Base-by-base conservation (phyloP, 495 filamentous ascomycete species). In the Lasiosphaeris hirsuta region DNA sequence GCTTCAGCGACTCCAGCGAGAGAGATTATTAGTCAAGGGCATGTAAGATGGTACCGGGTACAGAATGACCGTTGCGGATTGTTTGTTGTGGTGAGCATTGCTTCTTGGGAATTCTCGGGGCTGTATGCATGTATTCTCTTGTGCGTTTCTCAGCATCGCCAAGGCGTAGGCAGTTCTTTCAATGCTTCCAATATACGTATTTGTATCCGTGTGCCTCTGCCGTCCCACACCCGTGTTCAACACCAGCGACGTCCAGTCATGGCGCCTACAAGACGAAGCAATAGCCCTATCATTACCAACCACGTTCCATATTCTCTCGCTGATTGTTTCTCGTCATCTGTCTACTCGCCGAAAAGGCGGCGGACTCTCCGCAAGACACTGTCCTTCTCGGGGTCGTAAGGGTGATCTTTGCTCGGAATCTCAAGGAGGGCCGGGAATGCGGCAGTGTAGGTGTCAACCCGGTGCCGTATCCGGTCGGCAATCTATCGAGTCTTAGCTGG, bases 351-450 rank as follows among this genome's bases (percentile, higher is more conserved):
- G 82, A 96, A 96, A 56, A 97, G 71, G 60, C 92, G 85, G 65
- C 89, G 82, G 53, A 97, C 95, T 64, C 94, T 83, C 71, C 90
- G 89, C 72, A 97, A 68, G 37, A 99, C 94, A 69, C 92, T 97
- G 73, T 99, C 94, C 78, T 99, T 99, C 76, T 99, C 94, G 0
- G 94, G 94, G 63, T 99, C 95, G 65, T 97, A 99, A 7, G 94
- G 94, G 66, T 99, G 94, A 69, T 99, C 94, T 79, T 99, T 99
- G 77, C 91, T 96, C 33, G 95, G 95, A 55, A 97, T 97, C 75
- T 99, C 95, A 57, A 99, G 85, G 50, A 91, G 67, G 17, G 86
- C 75, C 14, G 88, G 88, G 72, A 91, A 90, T 3, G 88, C 88
- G 17, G 85, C 82, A 8, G 84, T 88, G 71, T 88, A 88, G 14